Base-by-base conservation (phyloP, 371 early-diverging fungal genomes). In the Thermomucor indicae-seudaticae region DNA sequence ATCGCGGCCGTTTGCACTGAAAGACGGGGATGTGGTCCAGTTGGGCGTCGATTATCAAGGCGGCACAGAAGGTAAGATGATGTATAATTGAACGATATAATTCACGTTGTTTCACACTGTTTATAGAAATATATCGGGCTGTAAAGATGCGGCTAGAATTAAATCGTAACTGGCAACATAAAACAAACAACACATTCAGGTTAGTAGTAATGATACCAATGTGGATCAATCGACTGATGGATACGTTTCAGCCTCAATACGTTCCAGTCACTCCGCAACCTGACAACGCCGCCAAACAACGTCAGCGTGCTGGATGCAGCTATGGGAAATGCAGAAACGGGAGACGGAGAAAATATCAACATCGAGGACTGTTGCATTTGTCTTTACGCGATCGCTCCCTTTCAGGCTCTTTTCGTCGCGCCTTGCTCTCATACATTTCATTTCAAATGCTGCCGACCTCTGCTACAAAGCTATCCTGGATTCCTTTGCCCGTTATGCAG, bases 401-500 rank as follows among this genome's bases (percentile, higher is more conserved):
- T 83, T 74, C 94, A 93, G 68, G 91, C 94, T 11, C 78, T 95
- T 42, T 95, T 95, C 65, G 80, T 93, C 20, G 88, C 95, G 2
- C 92, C 95, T 1, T 95, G 95, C 60, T 90, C 91, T 8, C 95
- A 95, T 57, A 86, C 88, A 52, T 95, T 88, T 74, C 95, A 95
- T 59, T 95, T 85, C 76, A 93, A 91, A 69, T 95, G 95, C 71
- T 84, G 90, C 54, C 80, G 80, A 32, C 80, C 85, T 2, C 60
- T 93, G 24, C 44, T 65, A 27, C 53, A 51, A 35, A 51, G 65
- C 23, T 71, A 70, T 39, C 74, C 88, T n/a, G 85, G 87, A 49
- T 93, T 95, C 65, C 80, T 80, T 51, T 95, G 95, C 62, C 94
- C 95, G n/a, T 76, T 95, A 35, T 95, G 95, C 64, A 80, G 95